Base-by-base conservation (phyloP, 352 stramenopile species). In the Phytophthora crassamura region DNA sequence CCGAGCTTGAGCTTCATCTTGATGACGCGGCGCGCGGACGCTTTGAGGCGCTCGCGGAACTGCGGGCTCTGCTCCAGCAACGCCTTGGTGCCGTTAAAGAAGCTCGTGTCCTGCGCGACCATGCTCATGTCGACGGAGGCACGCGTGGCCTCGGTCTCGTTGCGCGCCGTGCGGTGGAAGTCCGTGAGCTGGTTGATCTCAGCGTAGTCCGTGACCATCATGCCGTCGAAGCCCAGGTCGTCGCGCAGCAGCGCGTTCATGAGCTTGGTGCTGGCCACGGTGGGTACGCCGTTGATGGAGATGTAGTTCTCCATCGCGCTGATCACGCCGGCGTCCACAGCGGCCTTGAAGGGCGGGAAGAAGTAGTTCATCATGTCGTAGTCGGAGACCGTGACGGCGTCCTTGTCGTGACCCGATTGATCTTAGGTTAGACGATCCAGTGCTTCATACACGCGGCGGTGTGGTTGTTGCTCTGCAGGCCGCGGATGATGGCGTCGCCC, bases 221-320 rank as follows among this genome's bases (percentile, higher is more conserved):
- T 73, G n/a, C 90, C 88, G 36, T 91, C 64, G 62, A 96, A 98
- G 18, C 64, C 69, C 59, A 97, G 56, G 52, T 94, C 68, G n/a
- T 84, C 58, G 18, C 91, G 75, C 33, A 97, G 61, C 53, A 97
- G 55, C 16, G 81, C 74, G 20, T 80, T 63, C 25, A 97, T 70
- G 54, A 90, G 77, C 41, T 89, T 79, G 20, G 70, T 56, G 47
- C 90, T 97, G 9, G 78, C 74, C 7, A 95, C 82, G 20, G 96
- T 85, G 0, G 93, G 93, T 10, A 97, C 79, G 25, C 86, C 87
- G 53, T 95, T 95, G 45, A 95, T 57, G 64, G 94, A 90, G 50
- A 88, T 93, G 75, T 98, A 98, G 52, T 64, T 91, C 69, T 97
- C 90, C 93, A 98, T 98, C 3, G 91, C 79, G 0, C 89, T 91